These are phyloP conservation scores for Aspergillus alliaceus DNA, from an alignment of 2,329 filamentous ascomycete genomes.

Conservation along the genomic window DNA sequence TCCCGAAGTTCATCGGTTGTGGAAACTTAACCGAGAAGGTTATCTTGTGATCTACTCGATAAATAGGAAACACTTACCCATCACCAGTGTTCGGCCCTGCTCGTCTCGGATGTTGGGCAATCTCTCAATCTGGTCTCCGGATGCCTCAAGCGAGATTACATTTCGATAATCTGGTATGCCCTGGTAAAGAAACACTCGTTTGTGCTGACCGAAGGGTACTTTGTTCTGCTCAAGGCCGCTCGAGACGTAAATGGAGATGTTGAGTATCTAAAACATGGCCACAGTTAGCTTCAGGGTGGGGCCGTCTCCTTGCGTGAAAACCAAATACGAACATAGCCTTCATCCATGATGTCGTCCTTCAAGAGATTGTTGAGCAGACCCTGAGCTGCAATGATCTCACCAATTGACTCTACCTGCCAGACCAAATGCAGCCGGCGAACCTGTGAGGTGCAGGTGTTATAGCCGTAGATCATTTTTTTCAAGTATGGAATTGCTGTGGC, in stretches of 20 bases:
- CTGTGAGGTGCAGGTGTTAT: slow-evolving; percentile 28
- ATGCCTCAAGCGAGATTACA: slow-evolving; percentile 23
- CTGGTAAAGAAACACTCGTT: slow-evolving; percentile 23
- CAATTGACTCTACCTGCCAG: slow-evolving; percentile 31
- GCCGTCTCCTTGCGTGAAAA: too few species aligned
- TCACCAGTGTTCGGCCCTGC: slow-evolving; percentile 19
- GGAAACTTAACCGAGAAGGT: slow-evolving; percentile 17
- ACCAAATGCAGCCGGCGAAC: slow-evolving; percentile 35
- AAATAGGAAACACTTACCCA: too few species aligned
- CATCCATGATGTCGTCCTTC: slow-evolving; percentile 23
- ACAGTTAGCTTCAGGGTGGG: slow-evolving; percentile 12
- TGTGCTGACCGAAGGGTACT: slow-evolving; percentile 20
- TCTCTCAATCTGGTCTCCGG: slow-evolving; percentile 21
- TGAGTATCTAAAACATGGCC: slow-evolving; percentile 21
- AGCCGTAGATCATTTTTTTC: slow-evolving; percentile 37
- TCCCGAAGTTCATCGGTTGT: slow-evolving; percentile 13
- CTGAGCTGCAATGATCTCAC: slow-evolving; percentile 14
- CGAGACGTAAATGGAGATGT: slow-evolving; percentile 26
- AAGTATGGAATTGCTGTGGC: slow-evolving; percentile 33
- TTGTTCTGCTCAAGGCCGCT: slow-evolving; percentile 15
- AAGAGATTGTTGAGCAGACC: slow-evolving; percentile 24
- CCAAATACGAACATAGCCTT: slow-evolving; percentile 25
- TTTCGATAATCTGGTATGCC: slow-evolving; percentile 18
- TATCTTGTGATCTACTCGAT: too few species aligned
- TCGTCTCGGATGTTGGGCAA: slow-evolving; percentile 19